Conservation (phyloP, 2,329 filamentous ascomycete species). For the Furcasterigmium furcatum region DNA sequence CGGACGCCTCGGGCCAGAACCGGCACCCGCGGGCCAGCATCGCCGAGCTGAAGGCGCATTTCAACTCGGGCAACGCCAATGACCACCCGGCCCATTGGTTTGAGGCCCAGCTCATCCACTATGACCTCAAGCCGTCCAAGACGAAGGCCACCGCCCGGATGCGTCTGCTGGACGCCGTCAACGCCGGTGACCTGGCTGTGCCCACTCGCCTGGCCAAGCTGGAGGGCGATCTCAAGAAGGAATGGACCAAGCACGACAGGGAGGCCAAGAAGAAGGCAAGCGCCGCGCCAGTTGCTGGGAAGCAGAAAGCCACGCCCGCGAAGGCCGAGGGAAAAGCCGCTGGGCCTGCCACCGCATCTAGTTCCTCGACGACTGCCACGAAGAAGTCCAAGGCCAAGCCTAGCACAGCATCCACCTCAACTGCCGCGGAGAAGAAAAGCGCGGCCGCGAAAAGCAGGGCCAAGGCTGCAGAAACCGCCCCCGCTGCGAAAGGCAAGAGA, state of each 20-base stretch:
- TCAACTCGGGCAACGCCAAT: slow-evolving; percentile 34
- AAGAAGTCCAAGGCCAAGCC: not conserved
- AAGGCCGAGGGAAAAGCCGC: not conserved
- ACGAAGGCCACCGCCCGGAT: slow-evolving; percentile 48
- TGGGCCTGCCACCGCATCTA: not conserved
- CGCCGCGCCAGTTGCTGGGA: slow-evolving; percentile 5
- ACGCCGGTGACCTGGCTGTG: slow-evolving; percentile 41
- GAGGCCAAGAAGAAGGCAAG: slow-evolving; percentile 40
- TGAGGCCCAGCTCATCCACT: slow-evolving; percentile 60
- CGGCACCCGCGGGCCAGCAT: slow-evolving; percentile 26
- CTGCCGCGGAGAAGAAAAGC: too few relatives aligned
- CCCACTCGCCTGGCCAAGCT: slow-evolving; percentile 44
- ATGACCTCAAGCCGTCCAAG: slow-evolving; percentile 54
- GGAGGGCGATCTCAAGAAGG: slow-evolving; percentile 53
- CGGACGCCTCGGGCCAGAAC: slow-evolving; percentile 36
- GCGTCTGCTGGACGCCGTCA: slow-evolving; percentile 55
- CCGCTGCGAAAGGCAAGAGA: slow-evolving; percentile 4
- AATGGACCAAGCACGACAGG: slow-evolving; percentile 48
- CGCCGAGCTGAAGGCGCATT: slow-evolving; percentile 40
- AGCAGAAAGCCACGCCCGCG: slow-evolving; percentile 3
- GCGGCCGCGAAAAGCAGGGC: slow-evolving; percentile 24
- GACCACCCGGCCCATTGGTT: slow-evolving; percentile 60
- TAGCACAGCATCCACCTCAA: too few relatives aligned
- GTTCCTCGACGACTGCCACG: not conserved
- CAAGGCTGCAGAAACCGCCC: slow-evolving; percentile 4